phyloP scores from a whole-genome alignment of 768 basidiomycete species.

The Agaricus subrufescens region DNA sequence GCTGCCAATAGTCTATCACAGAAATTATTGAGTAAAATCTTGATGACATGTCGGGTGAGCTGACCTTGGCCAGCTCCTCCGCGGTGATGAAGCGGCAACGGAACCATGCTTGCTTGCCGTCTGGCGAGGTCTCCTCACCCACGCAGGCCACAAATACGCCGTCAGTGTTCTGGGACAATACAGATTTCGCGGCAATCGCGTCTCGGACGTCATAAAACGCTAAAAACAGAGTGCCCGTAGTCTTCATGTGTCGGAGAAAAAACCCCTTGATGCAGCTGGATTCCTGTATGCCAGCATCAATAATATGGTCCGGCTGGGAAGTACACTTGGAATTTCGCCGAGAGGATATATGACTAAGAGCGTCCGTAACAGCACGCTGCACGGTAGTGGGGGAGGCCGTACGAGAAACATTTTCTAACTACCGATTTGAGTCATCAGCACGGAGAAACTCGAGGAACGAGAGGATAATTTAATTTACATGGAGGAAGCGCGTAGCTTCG shows the following conservation, averaged over 20 bases:
- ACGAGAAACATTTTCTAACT: conserved; percentile 35
- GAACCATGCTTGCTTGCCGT: conserved; percentile 23
- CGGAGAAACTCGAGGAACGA: not conserved
- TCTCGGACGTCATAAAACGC: conserved; percentile 60
- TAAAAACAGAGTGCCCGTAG: conserved; percentile 49
- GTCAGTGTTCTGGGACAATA: conserved; percentile 28
- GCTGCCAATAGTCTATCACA: conserved; percentile 46
- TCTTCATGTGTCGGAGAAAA: conserved; percentile 44
- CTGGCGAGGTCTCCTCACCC: conserved; percentile 19
- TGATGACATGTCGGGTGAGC: conserved; percentile 12
- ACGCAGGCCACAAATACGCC: conserved; percentile 26
- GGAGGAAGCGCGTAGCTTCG: conserved; percentile 29
- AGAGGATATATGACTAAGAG: conserved; percentile 14
- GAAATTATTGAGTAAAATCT: conserved; percentile 9
- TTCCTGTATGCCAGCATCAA: not conserved
- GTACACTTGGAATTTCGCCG: not conserved
- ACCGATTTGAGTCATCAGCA: not conserved
- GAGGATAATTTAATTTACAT: conserved; percentile 20
- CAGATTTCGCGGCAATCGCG: conserved; percentile 39
- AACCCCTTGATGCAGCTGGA: conserved; percentile 45
- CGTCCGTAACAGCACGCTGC: conserved; percentile 21
- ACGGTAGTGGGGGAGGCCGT: conserved; percentile 21
- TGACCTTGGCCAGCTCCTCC: conserved; percentile 42
- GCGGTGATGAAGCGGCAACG: conserved; percentile 41
- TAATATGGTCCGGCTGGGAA: not conserved